phyloP scores from a whole-genome alignment of 2,329 filamentous ascomycete species.

The Coniochaeta sp. region DNA sequence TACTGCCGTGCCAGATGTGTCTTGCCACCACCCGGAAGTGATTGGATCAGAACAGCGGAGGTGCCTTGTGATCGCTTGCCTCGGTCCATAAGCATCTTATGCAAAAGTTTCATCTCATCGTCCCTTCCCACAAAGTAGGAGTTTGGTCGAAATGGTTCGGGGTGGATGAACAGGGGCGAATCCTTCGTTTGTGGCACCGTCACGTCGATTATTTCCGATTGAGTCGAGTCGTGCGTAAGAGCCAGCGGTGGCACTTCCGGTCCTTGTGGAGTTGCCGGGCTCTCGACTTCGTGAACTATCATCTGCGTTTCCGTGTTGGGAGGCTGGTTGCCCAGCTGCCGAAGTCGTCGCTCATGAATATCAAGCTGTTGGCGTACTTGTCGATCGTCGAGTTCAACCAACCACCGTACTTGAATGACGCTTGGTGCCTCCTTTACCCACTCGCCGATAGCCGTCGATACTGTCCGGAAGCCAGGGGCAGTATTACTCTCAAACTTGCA shows the following conservation, averaged over 20 bases:
- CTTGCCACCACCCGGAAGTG: conserved; percentile 60
- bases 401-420: conserved; percentile 50
- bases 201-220: conserved; percentile 1
- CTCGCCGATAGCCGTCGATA: conserved; percentile 39
- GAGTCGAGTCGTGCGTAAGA: conserved; percentile 3
- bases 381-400: conserved; percentile 48
- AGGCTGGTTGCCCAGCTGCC: conserved; percentile 21
- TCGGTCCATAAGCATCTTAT: conserved; percentile 50
- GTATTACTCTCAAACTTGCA: conserved; percentile 61
- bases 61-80: conserved; percentile 49
- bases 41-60: conserved; percentile 55
- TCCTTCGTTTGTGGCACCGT: conserved; percentile 2
- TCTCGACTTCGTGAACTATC: conserved; percentile 1
- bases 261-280: background rate
- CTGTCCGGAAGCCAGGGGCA: conserved; percentile 55
- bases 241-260: conserved; percentile 4
- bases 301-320: conserved; percentile 1
- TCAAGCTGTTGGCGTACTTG: conserved; percentile 33
- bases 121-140: conserved; percentile 54
- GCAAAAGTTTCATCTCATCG: conserved; percentile 48
- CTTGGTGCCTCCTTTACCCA: conserved; percentile 47
- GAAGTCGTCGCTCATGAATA: conserved; percentile 33
- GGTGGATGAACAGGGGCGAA: conserved; percentile 32
- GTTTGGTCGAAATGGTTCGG: conserved; percentile 54
- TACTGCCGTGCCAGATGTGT: conserved; percentile 63